Evolutionary conservation across 306 rosid genomes (phyloP).

Genomic region (Mucuna pruriens): DNA sequence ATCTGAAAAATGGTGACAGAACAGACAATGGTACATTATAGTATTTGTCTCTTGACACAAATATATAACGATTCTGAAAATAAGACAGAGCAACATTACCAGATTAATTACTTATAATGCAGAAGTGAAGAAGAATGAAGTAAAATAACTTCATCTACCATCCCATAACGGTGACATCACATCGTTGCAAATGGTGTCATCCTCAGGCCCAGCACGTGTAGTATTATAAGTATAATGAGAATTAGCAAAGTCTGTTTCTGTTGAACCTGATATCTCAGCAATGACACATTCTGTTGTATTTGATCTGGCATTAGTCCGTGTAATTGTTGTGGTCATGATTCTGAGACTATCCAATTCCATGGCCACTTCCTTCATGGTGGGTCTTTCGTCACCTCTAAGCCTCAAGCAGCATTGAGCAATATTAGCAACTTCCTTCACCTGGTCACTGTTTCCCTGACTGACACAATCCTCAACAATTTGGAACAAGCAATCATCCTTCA

Average conservation of each 20-base stretch:
- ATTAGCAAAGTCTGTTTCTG: not conserved
- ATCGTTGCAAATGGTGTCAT: conserved; percentile 27
- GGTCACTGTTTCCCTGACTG: conserved; percentile 19
- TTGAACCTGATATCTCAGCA: conserved; percentile 14
- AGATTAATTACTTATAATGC: not conserved
- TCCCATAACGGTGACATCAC: conserved; percentile 29
- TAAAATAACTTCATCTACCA: conserved; percentile 6
- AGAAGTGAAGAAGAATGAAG: not conserved
- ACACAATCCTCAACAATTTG: conserved; percentile 23
- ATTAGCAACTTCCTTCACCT: conserved; percentile 24
- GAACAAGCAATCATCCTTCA: conserved; percentile 23
- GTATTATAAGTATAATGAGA: not conserved
- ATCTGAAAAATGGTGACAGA: not conserved
- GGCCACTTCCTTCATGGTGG: conserved; percentile 47
- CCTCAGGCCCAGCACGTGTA: not conserved
- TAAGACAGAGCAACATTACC: not conserved
- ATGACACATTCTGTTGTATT: not conserved
- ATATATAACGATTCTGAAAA: not conserved
- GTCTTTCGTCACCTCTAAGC: conserved; percentile 37
- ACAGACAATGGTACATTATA: not conserved
- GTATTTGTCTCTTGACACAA: not conserved
- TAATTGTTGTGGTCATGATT: not conserved
- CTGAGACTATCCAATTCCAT: conserved; percentile 38
- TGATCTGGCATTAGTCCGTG: conserved; percentile 13
- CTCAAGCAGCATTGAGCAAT: conserved; percentile 24